A percentile compares a stretch with the other conserved stretches of the same genome.
These are phyloP conservation scores for Daldinia bambusicola DNA, from an alignment of 495 filamentous ascomycete species.

Conservation along the genomic window DNA sequence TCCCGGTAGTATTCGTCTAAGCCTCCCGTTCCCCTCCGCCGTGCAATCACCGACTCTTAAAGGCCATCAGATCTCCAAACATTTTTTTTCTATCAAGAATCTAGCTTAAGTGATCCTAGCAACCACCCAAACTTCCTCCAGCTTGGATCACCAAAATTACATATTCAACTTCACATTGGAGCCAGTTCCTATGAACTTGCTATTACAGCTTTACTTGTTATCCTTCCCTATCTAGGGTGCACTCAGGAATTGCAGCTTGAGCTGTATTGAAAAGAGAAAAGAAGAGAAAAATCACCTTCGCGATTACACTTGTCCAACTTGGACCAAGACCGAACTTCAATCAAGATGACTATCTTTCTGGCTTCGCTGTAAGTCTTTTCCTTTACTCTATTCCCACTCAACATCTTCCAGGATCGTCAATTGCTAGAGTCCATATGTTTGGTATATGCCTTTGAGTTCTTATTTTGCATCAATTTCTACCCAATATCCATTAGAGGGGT, in stretches of 20 bases:
- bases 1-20: conserved; percentile 36
- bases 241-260: conserved; percentile 24
- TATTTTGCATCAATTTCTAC: background rate
- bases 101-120: conserved; percentile 9
- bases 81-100: conserved; percentile 36
- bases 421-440: background rate
- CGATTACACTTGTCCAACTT: background rate
- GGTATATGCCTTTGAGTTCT: background rate
- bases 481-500: background rate
- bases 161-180: conserved; percentile 10
- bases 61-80: conserved; percentile 39
- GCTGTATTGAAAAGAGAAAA: conserved; percentile 4
- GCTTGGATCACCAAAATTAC: conserved; percentile 6
- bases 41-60: conserved; percentile 37
- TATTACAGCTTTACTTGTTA: conserved; percentile 23
- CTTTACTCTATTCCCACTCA: conserved; percentile 6
- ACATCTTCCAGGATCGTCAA: background rate
- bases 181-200: conserved; percentile 37
- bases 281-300: background rate
- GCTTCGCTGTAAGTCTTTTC: conserved; percentile 76
- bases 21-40: conserved; percentile 38
- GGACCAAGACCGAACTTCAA: conserved; percentile 3
- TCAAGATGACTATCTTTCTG: conserved; percentile 82
- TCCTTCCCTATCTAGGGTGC: conserved; percentile 20
- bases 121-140: background rate